Conservation (phyloP, 108 stramenopile species). For the Aurantiochytrium sp. region DNA sequence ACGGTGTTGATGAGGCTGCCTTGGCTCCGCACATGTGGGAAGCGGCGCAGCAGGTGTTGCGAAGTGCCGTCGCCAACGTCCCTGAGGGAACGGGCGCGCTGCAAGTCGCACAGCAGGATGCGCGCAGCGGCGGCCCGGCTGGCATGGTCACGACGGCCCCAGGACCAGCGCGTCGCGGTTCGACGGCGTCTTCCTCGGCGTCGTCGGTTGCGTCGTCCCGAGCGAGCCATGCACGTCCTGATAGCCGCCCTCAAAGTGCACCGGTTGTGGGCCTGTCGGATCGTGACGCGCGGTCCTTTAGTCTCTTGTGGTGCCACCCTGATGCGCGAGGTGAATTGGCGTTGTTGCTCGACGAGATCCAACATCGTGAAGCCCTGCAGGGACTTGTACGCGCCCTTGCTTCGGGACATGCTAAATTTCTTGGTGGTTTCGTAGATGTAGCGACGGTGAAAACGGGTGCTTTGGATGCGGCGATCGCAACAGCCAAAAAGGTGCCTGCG, state of each 20-base stretch:
- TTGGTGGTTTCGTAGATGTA: background rate
- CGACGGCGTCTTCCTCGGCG: background rate
- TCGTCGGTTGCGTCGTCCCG: background rate
- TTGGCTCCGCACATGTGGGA: background rate
- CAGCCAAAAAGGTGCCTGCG: background rate
- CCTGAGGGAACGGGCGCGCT: background rate
- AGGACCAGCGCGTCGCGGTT: background rate
- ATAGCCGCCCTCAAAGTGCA: background rate
- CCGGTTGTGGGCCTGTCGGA: background rate
- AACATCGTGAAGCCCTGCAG: slow-evolving; percentile 7
- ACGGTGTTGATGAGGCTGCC: background rate
- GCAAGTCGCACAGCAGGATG: background rate
- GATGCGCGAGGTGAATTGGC: background rate
- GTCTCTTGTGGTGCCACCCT: background rate
- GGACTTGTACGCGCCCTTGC: background rate
- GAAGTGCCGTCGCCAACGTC: background rate
- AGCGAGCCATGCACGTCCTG: background rate
- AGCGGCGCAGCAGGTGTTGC: background rate
- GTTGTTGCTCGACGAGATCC: background rate
- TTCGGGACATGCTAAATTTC: background rate
- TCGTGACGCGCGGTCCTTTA: background rate
- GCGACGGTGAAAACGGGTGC: slow-evolving; percentile 2
- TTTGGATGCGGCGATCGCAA: background rate
- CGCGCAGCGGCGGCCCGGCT: too few relatives aligned
- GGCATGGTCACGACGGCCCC: background rate